phyloP scores from a whole-genome alignment of 257 asterid genomes.

The Ilex aquifolium region DNA sequence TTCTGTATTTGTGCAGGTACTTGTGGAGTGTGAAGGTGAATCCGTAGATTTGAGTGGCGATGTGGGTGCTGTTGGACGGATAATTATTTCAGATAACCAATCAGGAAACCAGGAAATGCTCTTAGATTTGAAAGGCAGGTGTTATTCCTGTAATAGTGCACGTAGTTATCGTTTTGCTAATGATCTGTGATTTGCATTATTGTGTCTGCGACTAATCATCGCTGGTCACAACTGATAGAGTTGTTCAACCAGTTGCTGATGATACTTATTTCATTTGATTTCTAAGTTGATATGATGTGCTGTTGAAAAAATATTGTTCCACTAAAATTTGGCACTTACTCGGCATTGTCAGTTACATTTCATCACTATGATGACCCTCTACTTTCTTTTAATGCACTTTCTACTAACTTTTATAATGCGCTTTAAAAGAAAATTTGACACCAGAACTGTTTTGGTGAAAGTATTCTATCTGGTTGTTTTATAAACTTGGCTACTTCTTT shows the following conservation, averaged over 20 bases:
- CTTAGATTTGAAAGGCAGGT: conserved; percentile 79
- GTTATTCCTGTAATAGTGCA: conserved; percentile 4
- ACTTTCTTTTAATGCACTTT: too few relatives aligned
- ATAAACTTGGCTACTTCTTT: conserved; percentile 10
- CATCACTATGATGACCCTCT: too few relatives aligned
- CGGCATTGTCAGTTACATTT: background rate
- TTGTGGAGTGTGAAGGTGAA: conserved; percentile 91
- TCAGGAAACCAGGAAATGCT: conserved; percentile 63
- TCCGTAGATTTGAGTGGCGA: conserved; percentile 95
- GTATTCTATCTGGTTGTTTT: background rate
- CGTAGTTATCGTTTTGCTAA: conserved; percentile 5
- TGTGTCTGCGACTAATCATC: too few relatives aligned
- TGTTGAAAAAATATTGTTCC: too few relatives aligned
- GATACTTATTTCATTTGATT: too few relatives aligned
- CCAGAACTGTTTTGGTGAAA: background rate
- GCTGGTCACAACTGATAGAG: too few relatives aligned
- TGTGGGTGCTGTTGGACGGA: conserved; percentile 81
- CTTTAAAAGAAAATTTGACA: too few relatives aligned
- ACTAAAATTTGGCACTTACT: too few relatives aligned
- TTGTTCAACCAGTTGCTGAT: too few relatives aligned
- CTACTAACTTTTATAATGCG: too few relatives aligned
- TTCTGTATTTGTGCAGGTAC: conserved; percentile 45
- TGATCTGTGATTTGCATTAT: background rate
- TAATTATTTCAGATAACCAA: conserved; percentile 57
- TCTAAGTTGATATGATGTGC: too few relatives aligned